phyloP scores from a whole-genome alignment of 2,329 filamentous ascomycete species.

The Microascus cirrosus region DNA sequence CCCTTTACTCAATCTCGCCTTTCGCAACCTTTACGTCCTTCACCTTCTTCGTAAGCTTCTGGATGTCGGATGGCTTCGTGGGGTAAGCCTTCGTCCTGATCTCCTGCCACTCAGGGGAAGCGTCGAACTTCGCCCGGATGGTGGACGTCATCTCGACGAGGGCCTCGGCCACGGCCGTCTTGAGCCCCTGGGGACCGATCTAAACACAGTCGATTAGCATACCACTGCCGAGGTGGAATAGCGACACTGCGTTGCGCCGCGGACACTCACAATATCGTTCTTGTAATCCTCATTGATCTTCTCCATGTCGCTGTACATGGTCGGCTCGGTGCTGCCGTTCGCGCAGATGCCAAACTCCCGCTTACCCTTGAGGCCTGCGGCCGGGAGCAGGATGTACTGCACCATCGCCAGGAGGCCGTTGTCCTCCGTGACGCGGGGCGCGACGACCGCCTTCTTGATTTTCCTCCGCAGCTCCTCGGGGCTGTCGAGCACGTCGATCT shows the following conservation, averaged over 20 bases:
- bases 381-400: slow-evolving; percentile 77
- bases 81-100: slow-evolving; percentile 70
- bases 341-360: slow-evolving; percentile 59
- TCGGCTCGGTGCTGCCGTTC: slow-evolving; percentile 55
- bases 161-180: slow-evolving; percentile 67
- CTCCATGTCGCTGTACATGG: slow-evolving; percentile 68
- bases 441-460: slow-evolving; percentile 72
- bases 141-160: slow-evolving; percentile 66
- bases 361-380: slow-evolving; percentile 50
- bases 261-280: slow-evolving; percentile 54
- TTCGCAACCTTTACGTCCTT: background rate
- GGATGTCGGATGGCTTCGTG: slow-evolving; percentile 52
- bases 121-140: slow-evolving; percentile 63
- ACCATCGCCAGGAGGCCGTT: slow-evolving; percentile 84
- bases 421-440: slow-evolving; percentile 64
- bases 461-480: slow-evolving; percentile 69
- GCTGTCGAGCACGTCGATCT: slow-evolving; percentile 85
- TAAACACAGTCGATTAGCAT: slow-evolving; percentile 3
- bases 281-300: slow-evolving; percentile 71
- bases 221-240: background rate
- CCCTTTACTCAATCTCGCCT: background rate
- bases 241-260: background rate
- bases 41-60: slow-evolving; percentile 66
- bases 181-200: slow-evolving; percentile 77
- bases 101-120: slow-evolving; percentile 65